Conservation (phyloP, 129 eudicot species). For the Lonicera japonica region DNA sequence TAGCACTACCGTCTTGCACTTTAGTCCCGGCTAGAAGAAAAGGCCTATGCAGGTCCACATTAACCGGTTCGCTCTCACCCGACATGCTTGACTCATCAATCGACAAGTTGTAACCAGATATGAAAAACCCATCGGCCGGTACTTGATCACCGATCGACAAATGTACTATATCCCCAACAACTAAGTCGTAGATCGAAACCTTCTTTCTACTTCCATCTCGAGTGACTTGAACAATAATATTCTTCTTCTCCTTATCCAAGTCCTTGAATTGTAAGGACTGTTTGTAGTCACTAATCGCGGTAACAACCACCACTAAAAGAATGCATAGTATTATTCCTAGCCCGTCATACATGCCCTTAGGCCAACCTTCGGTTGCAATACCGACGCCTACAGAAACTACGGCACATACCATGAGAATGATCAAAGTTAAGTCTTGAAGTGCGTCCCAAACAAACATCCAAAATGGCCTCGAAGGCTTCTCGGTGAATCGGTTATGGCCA, state of each 20-base stretch:
- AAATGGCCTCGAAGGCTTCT: slow-evolving; percentile 73
- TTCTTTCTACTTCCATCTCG: slow-evolving; percentile 57
- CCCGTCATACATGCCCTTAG: slow-evolving; percentile 74
- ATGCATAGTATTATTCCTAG: slow-evolving; percentile 66
- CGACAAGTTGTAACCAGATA: slow-evolving; percentile 59
- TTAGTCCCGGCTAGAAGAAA: slow-evolving; percentile 79
- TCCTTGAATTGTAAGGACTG: slow-evolving; percentile 75
- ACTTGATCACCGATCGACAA: slow-evolving; percentile 73
- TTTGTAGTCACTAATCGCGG: slow-evolving; percentile 78
- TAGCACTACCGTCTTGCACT: slow-evolving; percentile 87
- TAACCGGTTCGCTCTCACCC: slow-evolving; percentile 73
- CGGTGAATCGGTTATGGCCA: slow-evolving; percentile 56
- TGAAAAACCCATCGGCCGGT: slow-evolving; percentile 84
- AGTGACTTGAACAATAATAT: slow-evolving; percentile 59
- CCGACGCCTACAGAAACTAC: slow-evolving; percentile 84
- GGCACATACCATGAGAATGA: slow-evolving; percentile 77
- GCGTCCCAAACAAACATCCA: slow-evolving; percentile 86
- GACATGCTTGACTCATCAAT: slow-evolving; percentile 80
- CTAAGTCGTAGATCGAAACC: slow-evolving; percentile 66
- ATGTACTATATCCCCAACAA: slow-evolving; percentile 82
- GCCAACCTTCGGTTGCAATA: slow-evolving; percentile 75
- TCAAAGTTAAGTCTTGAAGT: slow-evolving; percentile 63
- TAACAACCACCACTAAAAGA: slow-evolving; percentile 61
- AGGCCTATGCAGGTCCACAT: slow-evolving; percentile 45
- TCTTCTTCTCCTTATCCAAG: slow-evolving; percentile 79